These are phyloP conservation scores for Scheffersomyces coipomensis DNA, from an alignment of 805 yeast genomes.

Conservation along the genomic window DNA sequence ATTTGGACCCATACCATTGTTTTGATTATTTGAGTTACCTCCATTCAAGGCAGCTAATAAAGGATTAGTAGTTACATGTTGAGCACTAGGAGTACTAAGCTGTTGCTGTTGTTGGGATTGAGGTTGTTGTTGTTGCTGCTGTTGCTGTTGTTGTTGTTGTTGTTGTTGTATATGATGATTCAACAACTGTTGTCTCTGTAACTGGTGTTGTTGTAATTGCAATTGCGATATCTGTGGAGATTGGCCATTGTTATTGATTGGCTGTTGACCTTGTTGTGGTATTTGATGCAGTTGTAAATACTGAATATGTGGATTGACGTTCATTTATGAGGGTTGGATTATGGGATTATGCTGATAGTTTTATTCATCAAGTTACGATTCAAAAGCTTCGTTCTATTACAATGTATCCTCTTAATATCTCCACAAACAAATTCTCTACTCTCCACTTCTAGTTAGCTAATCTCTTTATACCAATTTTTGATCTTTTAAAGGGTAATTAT, in stretches of 20 bases:
- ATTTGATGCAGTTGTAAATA: constrained; percentile 35
- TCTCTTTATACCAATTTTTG: too few relatives aligned
- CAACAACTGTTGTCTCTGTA: constrained; percentile 31
- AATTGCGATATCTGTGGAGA: constrained; percentile 37
- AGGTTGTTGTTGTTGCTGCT: constrained; percentile 19
- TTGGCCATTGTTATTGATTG: constrained; percentile 17
- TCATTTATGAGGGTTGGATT: constrained; percentile 28
- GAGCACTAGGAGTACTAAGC: constrained; percentile 14
- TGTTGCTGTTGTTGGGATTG: constrained; percentile 17
- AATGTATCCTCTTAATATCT: too few relatives aligned
- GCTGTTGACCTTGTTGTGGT: constrained; percentile 20
- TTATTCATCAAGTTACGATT: too few relatives aligned
- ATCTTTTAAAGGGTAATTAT: too few relatives aligned
- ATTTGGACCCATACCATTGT: constrained; percentile 11
- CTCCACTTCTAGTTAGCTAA: too few relatives aligned
- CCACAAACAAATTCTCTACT: too few relatives aligned
- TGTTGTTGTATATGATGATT: constrained; percentile 33
- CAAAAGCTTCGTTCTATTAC: too few relatives aligned
- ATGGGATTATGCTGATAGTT: too few relatives aligned
- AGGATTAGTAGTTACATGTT: constrained; percentile 26
- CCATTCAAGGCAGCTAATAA: constrained; percentile 37
- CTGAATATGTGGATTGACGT: constrained; percentile 43
- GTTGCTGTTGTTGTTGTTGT: constrained; percentile 25
- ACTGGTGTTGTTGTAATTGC: constrained; percentile 32
- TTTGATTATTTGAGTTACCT: constrained; percentile 12